phyloP scores from a whole-genome alignment of 1,284 basidiomycete species.

The Ceratobasidium sp. region DNA sequence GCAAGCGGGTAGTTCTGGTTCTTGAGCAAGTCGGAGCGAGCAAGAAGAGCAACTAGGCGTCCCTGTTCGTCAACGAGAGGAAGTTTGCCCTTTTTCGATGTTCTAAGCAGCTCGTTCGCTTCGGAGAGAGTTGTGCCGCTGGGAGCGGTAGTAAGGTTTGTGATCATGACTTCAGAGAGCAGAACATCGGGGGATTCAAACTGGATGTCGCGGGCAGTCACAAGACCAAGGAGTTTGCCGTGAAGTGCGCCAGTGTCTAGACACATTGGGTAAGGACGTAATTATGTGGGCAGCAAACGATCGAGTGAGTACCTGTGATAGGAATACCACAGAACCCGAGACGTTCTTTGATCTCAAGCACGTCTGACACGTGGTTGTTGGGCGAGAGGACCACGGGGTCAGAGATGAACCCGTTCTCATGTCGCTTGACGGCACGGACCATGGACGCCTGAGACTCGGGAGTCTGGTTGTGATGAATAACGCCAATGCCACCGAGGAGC shows the following conservation, averaged over 20 bases:
- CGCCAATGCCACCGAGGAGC: conserved; percentile 96
- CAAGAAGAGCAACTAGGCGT: conserved; percentile 85
- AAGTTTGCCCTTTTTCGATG: conserved; percentile 98
- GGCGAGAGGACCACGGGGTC: conserved; percentile 92
- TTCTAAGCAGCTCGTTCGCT: conserved; percentile 94
- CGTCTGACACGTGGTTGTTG: conserved; percentile 83
- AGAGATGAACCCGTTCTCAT: conserved; percentile 98
- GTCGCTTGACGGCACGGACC: conserved; percentile 97
- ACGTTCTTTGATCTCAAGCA: conserved; percentile 91
- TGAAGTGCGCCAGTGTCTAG: conserved; percentile 87
- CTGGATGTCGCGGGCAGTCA: conserved; percentile 96
- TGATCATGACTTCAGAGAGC: conserved; percentile 92
- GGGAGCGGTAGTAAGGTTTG: conserved; percentile 81
- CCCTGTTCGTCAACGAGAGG: conserved; percentile 85
- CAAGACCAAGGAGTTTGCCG: conserved; percentile 95
- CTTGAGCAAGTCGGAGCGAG: conserved; percentile 96
- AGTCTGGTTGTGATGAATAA: conserved; percentile 98
- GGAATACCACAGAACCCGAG: conserved; percentile 98
- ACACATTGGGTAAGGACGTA: conserved; percentile 17
- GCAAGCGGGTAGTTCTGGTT: conserved; percentile 98
- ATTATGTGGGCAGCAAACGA: not conserved
- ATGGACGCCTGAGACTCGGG: conserved; percentile 91
- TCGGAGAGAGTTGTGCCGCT: conserved; percentile 89
- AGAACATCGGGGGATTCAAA: conserved; percentile 79
- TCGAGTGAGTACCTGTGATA: conserved; percentile 83